Conservation (phyloP, 73 alveolate species). For the Paraurostyla sp. region DNA sequence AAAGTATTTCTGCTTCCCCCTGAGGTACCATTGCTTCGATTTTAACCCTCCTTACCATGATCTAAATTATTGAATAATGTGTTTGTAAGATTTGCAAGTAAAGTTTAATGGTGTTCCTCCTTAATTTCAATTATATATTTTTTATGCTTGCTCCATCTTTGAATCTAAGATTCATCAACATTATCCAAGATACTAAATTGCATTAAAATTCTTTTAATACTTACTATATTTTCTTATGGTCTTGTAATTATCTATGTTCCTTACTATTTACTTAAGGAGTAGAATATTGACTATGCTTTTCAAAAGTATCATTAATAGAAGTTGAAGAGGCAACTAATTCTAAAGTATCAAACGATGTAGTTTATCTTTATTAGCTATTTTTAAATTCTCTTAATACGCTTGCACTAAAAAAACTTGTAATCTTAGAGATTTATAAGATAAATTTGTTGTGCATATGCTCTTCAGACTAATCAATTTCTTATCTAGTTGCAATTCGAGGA, state of each 20-base stretch:
- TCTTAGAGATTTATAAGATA: background rate
- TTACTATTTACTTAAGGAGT: too few relatives aligned
- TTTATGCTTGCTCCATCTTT: background rate
- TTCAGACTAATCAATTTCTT: constrained; percentile 4
- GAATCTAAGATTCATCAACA: background rate
- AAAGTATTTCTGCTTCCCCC: too few relatives aligned
- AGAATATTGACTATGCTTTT: background rate
- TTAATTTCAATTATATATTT: background rate
- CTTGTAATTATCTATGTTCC: too few relatives aligned
- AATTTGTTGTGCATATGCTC: constrained; percentile 16
- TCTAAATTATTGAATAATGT: too few relatives aligned
- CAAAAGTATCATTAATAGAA: background rate
- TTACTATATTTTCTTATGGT: too few relatives aligned
- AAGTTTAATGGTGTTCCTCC: background rate
- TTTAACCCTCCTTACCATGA: too few relatives aligned
- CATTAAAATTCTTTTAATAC: background rate
- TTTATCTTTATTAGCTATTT: background rate
- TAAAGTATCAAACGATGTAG: background rate
- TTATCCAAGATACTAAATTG: background rate
- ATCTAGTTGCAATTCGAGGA: background rate
- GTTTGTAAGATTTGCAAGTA: background rate
- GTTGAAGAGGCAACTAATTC: background rate
- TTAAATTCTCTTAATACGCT: background rate
- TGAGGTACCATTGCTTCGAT: too few relatives aligned
- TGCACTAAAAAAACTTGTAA: background rate